Evolutionary conservation across 805 yeast genomes (phyloP).

Genomic region (Saccharomycopsis amapae): DNA sequence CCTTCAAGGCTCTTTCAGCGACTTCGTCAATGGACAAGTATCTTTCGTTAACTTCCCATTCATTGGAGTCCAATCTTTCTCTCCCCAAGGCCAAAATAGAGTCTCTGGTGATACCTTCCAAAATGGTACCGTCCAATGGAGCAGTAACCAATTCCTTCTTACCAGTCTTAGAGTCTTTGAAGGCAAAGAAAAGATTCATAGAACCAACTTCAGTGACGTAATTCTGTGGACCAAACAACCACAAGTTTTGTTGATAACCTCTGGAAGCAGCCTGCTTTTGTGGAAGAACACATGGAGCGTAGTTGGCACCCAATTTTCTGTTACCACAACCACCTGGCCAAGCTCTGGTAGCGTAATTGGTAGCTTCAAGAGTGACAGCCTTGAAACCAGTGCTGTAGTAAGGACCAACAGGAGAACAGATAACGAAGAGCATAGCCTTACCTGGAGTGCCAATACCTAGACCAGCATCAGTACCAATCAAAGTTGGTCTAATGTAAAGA

Average conservation of each 20-base stretch:
- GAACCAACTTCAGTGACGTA: slow-evolving; percentile 92
- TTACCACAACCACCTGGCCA: slow-evolving; percentile 99
- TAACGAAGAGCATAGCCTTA: slow-evolving; percentile 75
- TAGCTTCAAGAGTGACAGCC: slow-evolving; percentile 91
- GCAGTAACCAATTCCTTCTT: slow-evolving; percentile 91
- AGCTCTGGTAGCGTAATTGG: slow-evolving; percentile 93
- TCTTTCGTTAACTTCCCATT: slow-evolving; percentile 84
- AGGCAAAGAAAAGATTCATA: slow-evolving; percentile 89
- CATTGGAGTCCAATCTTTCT: slow-evolving; percentile 61
- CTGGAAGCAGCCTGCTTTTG: slow-evolving; percentile 83
- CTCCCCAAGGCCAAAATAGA: slow-evolving; percentile 74
- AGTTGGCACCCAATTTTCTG: slow-evolving; percentile 94
- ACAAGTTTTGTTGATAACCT: slow-evolving; percentile 93
- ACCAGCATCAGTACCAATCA: slow-evolving; percentile 87
- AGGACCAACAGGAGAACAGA: slow-evolving; percentile 96
- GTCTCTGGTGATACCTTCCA: slow-evolving; percentile 95
- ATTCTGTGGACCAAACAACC: slow-evolving; percentile 89
- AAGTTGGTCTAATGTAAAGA: slow-evolving; percentile 86
- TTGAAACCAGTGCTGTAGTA: slow-evolving; percentile 93
- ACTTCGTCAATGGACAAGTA: slow-evolving; percentile 77
- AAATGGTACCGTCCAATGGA: slow-evolving; percentile 93
- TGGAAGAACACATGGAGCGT: slow-evolving; percentile 92
- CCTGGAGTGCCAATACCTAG: slow-evolving; percentile 83
- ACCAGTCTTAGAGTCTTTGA: slow-evolving; percentile 67
- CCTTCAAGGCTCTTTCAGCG: slow-evolving; percentile 64